Evolutionary conservation across 2,329 filamentous ascomycete species (phyloP), one percentile per base, ranked within the genome.

Genomic region (Pseudocercospora fijiensis): DNA sequence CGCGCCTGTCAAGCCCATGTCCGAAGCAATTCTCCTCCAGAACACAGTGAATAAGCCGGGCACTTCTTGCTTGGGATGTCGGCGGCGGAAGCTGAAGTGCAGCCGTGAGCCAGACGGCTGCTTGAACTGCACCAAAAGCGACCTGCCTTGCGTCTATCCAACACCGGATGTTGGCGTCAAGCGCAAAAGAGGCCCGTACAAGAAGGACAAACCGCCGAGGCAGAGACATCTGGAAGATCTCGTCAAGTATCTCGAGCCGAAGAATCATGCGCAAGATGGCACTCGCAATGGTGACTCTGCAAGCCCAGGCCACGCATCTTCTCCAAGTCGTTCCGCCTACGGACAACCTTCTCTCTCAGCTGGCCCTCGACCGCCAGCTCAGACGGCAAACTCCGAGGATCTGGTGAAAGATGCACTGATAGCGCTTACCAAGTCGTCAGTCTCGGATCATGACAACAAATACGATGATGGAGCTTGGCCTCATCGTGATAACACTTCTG

Each of bases 101-200:
- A 69, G 60, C 45, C 67, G 69, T 28, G 70, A 73, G 56, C 56
- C 62, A 8, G 66, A 69, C 51, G 71, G 70, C 10, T 74, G 72
- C 59, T 61, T 52, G 24, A 72, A 74, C 47, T 74, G 72, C 60
- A 57, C 59, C 30, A 73, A 72, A 52, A 58, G 68, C 20, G 67
- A 69, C 6, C 57, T 73, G 26, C 70, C 69, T 33, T 74, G 72
- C 61, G 70, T 73, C 1, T 74, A 73, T 52, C 68, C 69, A 16
- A 47, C 65, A 4, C 69, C 69, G 4, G 70, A 73, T 22, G 13
- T 63, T 11, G 70, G 72, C 18, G 64, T 69, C n/a, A 72, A 71
- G 56, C 67, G 70, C 7, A 74, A 74, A 28, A 69, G 72, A 59
- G 72, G 72, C 1, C 71, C 72, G 1, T 74, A 74, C 63, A 72